Conservation (phyloP, 345 rosid species). For the Linum usitatissimum region DNA sequence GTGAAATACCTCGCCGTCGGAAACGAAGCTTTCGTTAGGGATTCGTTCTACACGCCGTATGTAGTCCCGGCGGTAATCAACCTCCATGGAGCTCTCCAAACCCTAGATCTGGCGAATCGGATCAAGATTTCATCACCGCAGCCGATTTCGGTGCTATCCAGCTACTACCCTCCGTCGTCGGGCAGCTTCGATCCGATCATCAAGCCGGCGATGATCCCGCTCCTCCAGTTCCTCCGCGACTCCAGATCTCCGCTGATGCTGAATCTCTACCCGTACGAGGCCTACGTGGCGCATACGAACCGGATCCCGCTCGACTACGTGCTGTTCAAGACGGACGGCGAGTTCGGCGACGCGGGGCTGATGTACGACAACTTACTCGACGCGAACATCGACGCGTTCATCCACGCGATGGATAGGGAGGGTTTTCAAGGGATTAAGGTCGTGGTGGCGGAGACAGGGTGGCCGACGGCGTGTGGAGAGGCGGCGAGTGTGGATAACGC, state of each 20-base stretch:
- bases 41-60: conserved; percentile 21
- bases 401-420: conserved; percentile 18
- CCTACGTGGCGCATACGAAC: conserved; percentile 11
- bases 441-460: conserved; percentile 30
- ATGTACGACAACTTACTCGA: conserved; percentile 19
- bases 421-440: conserved; percentile 18
- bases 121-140: conserved; percentile 28
- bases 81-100: conserved; percentile 22
- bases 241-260: conserved; percentile 25
- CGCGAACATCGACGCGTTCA: conserved; percentile 24
- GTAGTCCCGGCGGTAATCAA: conserved; percentile 24
- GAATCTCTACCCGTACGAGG: conserved; percentile 23
- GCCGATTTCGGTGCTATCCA: conserved; percentile 26
- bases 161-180: conserved; percentile 30
- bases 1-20: conserved; percentile 28
- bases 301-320: conserved; percentile 14
- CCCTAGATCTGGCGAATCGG: conserved; percentile 12
- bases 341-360: conserved; percentile 10
- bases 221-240: conserved; percentile 19
- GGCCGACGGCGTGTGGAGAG: conserved; percentile 28
- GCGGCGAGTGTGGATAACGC: conserved; percentile 17
- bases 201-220: conserved; percentile 11
- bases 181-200: conserved; percentile 24
- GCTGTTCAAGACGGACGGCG: conserved; percentile 10
- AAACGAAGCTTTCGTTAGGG: conserved; percentile 28